Conservation (phyloP, 768 basidiomycete species). For the Plicaturopsis crispa region DNA sequence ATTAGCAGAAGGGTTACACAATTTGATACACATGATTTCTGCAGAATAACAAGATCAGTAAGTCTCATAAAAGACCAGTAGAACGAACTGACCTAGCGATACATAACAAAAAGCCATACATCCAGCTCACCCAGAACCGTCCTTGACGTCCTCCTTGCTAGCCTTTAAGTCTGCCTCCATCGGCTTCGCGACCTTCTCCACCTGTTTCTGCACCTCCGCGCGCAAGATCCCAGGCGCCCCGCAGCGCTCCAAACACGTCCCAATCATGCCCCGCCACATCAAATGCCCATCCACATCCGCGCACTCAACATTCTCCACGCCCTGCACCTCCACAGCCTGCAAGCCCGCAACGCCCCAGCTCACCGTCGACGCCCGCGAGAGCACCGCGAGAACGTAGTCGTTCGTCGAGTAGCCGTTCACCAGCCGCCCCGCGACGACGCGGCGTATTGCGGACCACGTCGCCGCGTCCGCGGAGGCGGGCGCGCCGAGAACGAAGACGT, state of each 20-base stretch:
- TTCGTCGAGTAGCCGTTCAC: conserved; percentile 46
- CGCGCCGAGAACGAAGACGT: conserved; percentile 48
- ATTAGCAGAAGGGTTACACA: no score
- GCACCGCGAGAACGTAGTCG: conserved; percentile 48
- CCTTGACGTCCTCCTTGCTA: neutral
- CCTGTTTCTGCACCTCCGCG: conserved; percentile 28
- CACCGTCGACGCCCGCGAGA: conserved; percentile 37
- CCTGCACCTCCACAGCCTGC: conserved; percentile 36
- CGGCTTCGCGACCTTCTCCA: conserved; percentile 17
- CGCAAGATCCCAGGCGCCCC: conserved; percentile 30
- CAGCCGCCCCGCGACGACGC: conserved; percentile 42
- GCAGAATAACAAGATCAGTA: no score
- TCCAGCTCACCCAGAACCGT: no score
- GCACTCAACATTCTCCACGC: conserved; percentile 45
- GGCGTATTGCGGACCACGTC: conserved; percentile 38
- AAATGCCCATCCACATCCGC: conserved; percentile 41
- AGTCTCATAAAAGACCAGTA: no score
- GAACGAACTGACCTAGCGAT: no score
- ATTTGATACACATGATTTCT: no score
- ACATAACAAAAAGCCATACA: no score
- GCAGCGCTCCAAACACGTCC: conserved; percentile 32
- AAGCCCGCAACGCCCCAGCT: conserved; percentile 48
- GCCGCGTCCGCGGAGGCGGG: conserved; percentile 32
- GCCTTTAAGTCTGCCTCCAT: conserved; percentile 11
- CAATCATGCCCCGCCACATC: conserved; percentile 42